Base-by-base conservation (phyloP, 306 rosid genomes). In the Carpinus viminea region DNA sequence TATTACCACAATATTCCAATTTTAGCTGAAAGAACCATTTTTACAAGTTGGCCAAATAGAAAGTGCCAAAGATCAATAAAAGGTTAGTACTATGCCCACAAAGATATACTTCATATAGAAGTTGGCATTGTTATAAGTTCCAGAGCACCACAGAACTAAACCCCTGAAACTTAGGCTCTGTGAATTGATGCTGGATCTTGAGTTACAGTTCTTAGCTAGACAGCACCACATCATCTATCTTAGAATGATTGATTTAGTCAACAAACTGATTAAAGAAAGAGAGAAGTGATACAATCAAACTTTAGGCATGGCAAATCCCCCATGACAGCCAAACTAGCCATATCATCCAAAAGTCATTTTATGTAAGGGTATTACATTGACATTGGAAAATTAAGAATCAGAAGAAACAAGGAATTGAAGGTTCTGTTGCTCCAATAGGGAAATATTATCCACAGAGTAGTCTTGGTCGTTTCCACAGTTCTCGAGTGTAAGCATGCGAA, bases 11-110 rank as follows among this genome's bases (percentile, higher is more conserved):
- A 62, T 13, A 45, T 61, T 28, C 68, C 45, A 61, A 28, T 15
- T 61, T 61, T 61, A 61, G 34, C 18, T 7, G 45, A 18, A 41
- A 54, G 54, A 46, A 28, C 73, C 68, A 61, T 62, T 76, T 61
- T 53, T 24, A 74, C 79, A 70, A 71, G 73, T 61, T 34, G 4
- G 45, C 68, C 17, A 13, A 20, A 38, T 61, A 28, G 45, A 31
- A 61, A 24, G 28, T 8, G 7, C 21, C 43, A 31, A 62, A 62
- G 31, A 31, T 62, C 45, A 62, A 62, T 13, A 12, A 5, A 31
- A 2, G 8, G 6, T 62, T 62, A 10, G 13, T 15, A 31, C 13
- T 41, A 10, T 7, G 69, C 69, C n/a, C 45, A 41, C 45, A 62
- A 31, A 13, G 69, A 11, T 13, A 34, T 8, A 21, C 34, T 50